Conservation (phyloP, 2,329 filamentous ascomycete genomes). For the Trichoderma koningiopsis region DNA sequence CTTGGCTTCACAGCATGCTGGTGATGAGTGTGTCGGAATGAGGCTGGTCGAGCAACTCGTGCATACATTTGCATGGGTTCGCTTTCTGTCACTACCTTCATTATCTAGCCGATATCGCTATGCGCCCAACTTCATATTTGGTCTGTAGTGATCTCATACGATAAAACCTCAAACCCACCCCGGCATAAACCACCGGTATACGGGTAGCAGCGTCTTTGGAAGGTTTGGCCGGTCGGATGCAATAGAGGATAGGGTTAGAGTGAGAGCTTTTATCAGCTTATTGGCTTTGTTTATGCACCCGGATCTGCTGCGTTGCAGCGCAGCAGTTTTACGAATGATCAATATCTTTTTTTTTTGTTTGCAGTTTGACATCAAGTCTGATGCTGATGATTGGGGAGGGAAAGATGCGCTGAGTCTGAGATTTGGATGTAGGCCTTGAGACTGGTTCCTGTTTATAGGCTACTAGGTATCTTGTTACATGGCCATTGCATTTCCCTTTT, state of each 20-base stretch:
- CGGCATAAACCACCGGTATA: conserved; percentile 7
- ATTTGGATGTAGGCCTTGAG: conserved; percentile 36
- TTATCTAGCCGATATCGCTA: not conserved
- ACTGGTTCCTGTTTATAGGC: conserved; percentile 39
- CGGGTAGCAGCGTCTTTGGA: conserved; percentile 27
- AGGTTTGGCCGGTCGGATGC: conserved; percentile 30
- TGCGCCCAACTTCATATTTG: not conserved
- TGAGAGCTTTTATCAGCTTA: not conserved
- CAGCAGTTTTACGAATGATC: not conserved
- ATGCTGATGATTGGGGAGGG: conserved; percentile 20
- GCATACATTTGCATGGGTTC: conserved; percentile 27
- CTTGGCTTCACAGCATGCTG: conserved; percentile 37
- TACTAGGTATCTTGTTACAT: conserved; percentile 30
- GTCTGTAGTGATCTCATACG: conserved; percentile 29
- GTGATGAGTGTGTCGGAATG: conserved; percentile 38
- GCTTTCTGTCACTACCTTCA: conserved; percentile 14
- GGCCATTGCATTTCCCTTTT: conserved; percentile 4
- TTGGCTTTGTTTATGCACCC: conserved; percentile 17
- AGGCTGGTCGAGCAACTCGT: conserved; percentile 32
- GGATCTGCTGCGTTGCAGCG: not conserved
- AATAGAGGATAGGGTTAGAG: conserved; percentile 13
- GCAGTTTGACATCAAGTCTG: conserved; percentile 30
- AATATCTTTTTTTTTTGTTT: conserved; percentile 23
- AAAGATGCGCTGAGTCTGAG: not conserved
- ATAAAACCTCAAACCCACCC: conserved; percentile 26